Evolutionary conservation across 306 rosid genomes (phyloP).

Genomic region (Cercis canadensis): DNA sequence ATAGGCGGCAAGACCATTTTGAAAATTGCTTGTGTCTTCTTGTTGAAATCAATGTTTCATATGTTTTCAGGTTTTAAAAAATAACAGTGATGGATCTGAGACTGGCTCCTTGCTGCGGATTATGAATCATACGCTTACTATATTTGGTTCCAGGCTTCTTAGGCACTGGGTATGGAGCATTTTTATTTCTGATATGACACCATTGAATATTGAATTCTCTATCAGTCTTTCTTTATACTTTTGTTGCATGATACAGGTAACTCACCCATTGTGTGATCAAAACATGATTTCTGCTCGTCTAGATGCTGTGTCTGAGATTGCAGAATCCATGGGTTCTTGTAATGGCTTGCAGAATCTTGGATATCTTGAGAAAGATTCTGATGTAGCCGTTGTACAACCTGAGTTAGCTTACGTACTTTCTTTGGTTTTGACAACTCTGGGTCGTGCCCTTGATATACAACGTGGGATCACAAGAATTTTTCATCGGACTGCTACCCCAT

Average conservation of each 20-base stretch:
- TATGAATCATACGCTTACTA: constrained; percentile 86
- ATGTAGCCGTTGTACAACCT: constrained; percentile 52
- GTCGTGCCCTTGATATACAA: constrained; percentile 83
- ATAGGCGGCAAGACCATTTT: background rate
- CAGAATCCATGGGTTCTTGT: constrained; percentile 80
- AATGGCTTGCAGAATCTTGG: constrained; percentile 48
- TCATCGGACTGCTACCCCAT: constrained; percentile 80
- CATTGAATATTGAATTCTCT: constrained; percentile 20
- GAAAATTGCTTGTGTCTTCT: constrained; percentile 21
- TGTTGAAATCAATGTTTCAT: constrained; percentile 28
- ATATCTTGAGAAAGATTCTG: constrained; percentile 45
- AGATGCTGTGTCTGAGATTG: constrained; percentile 89
- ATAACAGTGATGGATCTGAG: constrained; percentile 85
- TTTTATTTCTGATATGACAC: constrained; percentile 16
- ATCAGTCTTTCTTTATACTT: constrained; percentile 28
- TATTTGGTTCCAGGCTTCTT: constrained; percentile 92
- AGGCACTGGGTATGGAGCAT: constrained; percentile 78
- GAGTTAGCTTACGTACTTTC: constrained; percentile 65
- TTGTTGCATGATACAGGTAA: constrained; percentile 67
- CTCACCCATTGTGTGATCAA: constrained; percentile 86
- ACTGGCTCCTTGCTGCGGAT: constrained; percentile 83
- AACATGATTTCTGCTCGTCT: constrained; percentile 81
- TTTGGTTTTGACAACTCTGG: constrained; percentile 69
- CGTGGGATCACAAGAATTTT: constrained; percentile 92
- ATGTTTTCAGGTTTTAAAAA: constrained; percentile 71